phyloP scores from a whole-genome alignment of 2,329 filamentous ascomycete genomes.

The Penicillium sp. region DNA sequence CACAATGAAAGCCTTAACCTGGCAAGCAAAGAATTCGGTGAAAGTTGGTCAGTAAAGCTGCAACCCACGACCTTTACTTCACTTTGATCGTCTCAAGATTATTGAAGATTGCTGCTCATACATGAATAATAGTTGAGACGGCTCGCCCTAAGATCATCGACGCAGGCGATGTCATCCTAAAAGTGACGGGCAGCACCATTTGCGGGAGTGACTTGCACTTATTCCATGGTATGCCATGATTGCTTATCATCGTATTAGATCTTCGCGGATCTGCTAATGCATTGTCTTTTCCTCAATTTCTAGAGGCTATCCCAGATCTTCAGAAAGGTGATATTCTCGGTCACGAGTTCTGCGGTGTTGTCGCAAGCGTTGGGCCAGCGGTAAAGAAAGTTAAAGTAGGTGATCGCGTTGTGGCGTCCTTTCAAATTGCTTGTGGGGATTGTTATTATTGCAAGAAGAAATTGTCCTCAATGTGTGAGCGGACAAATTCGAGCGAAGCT shows the following conservation, averaged over 20 bases:
- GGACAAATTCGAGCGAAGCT: conserved; percentile 70
- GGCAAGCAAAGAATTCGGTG: conserved; percentile 79
- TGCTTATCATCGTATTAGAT: neutral
- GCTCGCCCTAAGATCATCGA: conserved; percentile 72
- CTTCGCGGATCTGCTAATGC: neutral
- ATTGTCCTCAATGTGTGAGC: conserved; percentile 74
- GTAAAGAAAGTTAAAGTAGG: conserved; percentile 58
- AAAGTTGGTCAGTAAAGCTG: conserved; percentile 52
- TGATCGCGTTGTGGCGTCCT: conserved; percentile 75
- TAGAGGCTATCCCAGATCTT: conserved; percentile 55
- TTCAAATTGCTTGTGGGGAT: conserved; percentile 69
- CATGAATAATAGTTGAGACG: conserved; percentile 52
- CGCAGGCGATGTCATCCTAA: conserved; percentile 73
- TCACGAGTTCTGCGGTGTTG: conserved; percentile 53
- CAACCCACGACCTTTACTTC: neutral
- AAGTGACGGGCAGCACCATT: conserved; percentile 66
- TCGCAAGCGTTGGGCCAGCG: conserved; percentile 55
- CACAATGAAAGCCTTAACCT: conserved; percentile 66
- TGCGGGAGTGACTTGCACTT: conserved; percentile 61
- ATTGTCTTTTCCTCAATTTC: neutral
- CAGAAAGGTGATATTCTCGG: conserved; percentile 66
- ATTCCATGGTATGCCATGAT: conserved; percentile 33
- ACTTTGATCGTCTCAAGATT: neutral
- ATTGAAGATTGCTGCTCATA: neutral
- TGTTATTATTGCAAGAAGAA: conserved; percentile 81